phyloP scores from a whole-genome alignment of 345 rosid genomes.

The Acer negundo region DNA sequence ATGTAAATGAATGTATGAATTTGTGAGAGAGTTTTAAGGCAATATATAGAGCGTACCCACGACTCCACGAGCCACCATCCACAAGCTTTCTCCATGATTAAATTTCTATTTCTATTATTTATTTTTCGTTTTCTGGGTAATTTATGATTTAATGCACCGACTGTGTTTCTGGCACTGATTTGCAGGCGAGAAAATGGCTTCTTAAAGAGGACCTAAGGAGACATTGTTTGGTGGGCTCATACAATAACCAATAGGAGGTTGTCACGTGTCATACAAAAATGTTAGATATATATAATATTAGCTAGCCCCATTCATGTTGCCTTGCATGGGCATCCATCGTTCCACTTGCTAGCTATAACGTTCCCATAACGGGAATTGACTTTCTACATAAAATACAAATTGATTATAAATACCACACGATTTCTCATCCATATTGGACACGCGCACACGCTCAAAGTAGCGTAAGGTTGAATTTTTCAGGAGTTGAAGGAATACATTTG shows the following conservation, averaged over 20 bases:
- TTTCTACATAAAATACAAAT: neutral
- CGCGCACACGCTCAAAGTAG: no score
- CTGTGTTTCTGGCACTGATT: constrained; percentile 2
- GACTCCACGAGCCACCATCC: no score
- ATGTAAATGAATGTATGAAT: neutral
- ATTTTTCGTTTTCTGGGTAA: neutral
- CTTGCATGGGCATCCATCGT: constrained; percentile 14
- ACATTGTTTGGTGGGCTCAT: neutral
- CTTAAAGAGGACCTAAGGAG: neutral
- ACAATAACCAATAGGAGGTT: neutral
- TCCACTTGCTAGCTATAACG: neutral
- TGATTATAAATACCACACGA: no score
- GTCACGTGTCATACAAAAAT: neutral
- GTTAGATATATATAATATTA: no score
- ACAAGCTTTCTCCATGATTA: neutral
- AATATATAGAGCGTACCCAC: neutral
- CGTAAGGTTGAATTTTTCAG: no score
- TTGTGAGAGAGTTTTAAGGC: neutral
- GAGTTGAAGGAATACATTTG: neutral
- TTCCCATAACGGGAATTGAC: neutral
- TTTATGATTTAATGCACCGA: constrained; percentile 18
- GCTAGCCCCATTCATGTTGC: neutral
- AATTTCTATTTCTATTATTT: neutral
- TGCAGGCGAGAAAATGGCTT: neutral
- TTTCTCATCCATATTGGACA: no score